phyloP scores from a whole-genome alignment of 352 stramenopile genomes.

The Phytopythium vexans region DNA sequence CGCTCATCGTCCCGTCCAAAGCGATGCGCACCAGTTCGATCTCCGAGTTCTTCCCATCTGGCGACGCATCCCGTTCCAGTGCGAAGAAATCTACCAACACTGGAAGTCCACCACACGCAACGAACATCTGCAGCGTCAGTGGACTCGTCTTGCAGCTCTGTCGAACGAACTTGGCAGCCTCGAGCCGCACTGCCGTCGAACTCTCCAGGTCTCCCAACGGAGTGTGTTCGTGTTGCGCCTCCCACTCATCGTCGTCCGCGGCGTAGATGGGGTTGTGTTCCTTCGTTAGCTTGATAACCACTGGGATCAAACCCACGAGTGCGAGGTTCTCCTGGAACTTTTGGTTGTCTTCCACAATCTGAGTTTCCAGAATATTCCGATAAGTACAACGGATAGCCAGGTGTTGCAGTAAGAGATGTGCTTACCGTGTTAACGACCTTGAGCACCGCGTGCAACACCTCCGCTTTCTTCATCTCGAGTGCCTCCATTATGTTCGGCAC shows the following conservation, averaged over 20 bases:
- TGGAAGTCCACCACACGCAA: slow-evolving; percentile 87
- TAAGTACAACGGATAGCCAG: slow-evolving; percentile 3
- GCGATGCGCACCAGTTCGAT: slow-evolving; percentile 77
- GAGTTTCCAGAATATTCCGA: not conserved
- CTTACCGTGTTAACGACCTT: slow-evolving; percentile 83
- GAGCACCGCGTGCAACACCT: slow-evolving; percentile 83
- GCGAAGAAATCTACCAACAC: slow-evolving; percentile 84
- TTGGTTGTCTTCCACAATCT: slow-evolving; percentile 89
- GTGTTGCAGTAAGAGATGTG: not conserved
- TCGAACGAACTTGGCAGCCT: slow-evolving; percentile 86
- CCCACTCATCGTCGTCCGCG: slow-evolving; percentile 11
- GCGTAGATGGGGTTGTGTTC: slow-evolving; percentile 37
- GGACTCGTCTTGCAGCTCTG: slow-evolving; percentile 87
- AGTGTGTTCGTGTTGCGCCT: not conserved
- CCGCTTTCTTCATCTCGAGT: slow-evolving; percentile 89
- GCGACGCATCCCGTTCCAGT: slow-evolving; percentile 9
- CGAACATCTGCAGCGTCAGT: slow-evolving; percentile 92
- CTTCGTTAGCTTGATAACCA: slow-evolving; percentile 88
- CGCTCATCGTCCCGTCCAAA: slow-evolving; percentile 87
- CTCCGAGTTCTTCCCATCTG: slow-evolving; percentile 9
- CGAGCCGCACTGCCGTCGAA: slow-evolving; percentile 66
- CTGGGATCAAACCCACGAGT: slow-evolving; percentile 86
- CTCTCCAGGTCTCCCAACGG: slow-evolving; percentile 20
- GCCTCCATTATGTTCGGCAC: slow-evolving; percentile 93
- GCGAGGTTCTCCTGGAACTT: slow-evolving; percentile 91